phyloP scores from a whole-genome alignment of 1,284 basidiomycete genomes.

The Ceratorhiza oryzae-sativae region DNA sequence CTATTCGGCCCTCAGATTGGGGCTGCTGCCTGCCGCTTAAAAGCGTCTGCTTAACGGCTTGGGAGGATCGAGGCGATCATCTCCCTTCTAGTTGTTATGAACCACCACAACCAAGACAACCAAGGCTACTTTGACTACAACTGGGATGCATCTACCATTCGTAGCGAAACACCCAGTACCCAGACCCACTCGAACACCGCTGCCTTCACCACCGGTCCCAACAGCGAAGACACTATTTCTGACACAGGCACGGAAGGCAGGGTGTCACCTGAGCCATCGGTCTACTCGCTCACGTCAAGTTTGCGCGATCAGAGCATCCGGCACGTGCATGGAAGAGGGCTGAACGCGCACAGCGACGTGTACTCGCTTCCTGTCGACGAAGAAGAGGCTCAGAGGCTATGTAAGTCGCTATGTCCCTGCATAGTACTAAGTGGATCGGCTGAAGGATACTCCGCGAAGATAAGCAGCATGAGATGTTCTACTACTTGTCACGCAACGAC shows the following conservation, averaged over 20 bases:
- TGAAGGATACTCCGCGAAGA: conserved; percentile 53
- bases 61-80: neutral
- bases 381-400: conserved; percentile 70
- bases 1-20: neutral
- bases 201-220: neutral
- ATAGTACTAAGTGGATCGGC: neutral
- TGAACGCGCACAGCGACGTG: conserved; percentile 79
- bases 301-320: conserved; percentile 62
- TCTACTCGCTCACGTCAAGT: conserved; percentile 31
- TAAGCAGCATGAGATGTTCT: conserved; percentile 72
- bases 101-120: neutral
- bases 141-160: neutral
- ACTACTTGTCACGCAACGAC: conserved; percentile 56
- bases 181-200: neutral
- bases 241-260: conserved; percentile 27
- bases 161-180: neutral
- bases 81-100: neutral
- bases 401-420: conserved; percentile 55
- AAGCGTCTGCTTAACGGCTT: neutral
- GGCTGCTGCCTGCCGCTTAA: no score
- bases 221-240: neutral
- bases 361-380: conserved; percentile 78
- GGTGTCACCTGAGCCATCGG: conserved; percentile 21
- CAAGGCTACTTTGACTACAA: neutral
- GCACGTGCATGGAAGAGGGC: conserved; percentile 68